Evolutionary conservation across 495 filamentous ascomycete genomes (phyloP), one percentile per base, ranked within the genome.

Genomic region (Sporormia fimetaria): DNA sequence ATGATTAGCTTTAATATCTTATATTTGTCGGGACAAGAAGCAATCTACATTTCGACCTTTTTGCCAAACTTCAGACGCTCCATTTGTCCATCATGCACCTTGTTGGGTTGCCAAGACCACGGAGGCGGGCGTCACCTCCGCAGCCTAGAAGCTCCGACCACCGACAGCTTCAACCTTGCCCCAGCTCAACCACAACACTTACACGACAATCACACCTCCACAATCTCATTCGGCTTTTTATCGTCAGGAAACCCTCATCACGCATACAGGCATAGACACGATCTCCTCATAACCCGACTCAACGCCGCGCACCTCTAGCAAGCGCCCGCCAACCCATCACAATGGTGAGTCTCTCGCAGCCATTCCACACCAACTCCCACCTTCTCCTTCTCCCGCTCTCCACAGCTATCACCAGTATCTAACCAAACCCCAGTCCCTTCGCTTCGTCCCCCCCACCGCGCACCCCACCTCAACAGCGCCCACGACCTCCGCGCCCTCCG

Each of bases 401-500:
- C 20, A 46, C 9, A 22, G 30, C 49, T 39, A 50, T 33, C 61
- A n/a, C n/a, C n/a, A n/a, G n/a, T n/a, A 55, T 45, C 42, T 33
- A 42, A 40, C 34, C 30, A 7, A 10, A 36, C 36, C 29, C 34
- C 64, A 94, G 87, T 79, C 86, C 51, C 84, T 94, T 75, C 83
- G 85, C 65, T 80, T 96, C 59, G 73, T 79, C 52, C 87, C 87
- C 61, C 59, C 75, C 31, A 40, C 73, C 48, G 46, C 60, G 47
- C 67, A 85, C 70, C 63, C 67, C 40, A 53, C 57, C 42, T 47
- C 49, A 51, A 58, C 61, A 50, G 43, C 58, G 15, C 30, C 54
- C 47, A 55, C 59, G 33, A 58, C 63, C 40, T 70, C 71, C 56
- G 88, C 88, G 22, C 88, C 87, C 44, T 92, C 85, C 14, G 87